These are phyloP conservation scores for Entomortierella chlamydospora DNA, from an alignment of 192 early-diverging fungal species.

Conservation along the genomic window DNA sequence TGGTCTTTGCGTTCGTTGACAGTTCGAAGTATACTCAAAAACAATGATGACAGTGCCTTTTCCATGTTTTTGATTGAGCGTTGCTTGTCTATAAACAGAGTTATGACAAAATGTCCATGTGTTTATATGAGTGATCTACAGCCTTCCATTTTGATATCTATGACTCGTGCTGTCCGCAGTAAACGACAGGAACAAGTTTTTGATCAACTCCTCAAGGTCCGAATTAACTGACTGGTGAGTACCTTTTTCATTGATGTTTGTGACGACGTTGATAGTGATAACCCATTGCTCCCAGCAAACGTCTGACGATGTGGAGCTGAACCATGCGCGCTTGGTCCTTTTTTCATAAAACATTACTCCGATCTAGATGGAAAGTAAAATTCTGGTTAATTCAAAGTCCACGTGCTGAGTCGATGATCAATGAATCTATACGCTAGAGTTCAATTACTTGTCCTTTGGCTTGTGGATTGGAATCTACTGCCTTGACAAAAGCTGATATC, in stretches of 20 bases:
- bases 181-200: not conserved
- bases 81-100: slow-evolving; percentile 54
- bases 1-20: slow-evolving; percentile 74
- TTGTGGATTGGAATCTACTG: slow-evolving; percentile 38
- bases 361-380: slow-evolving; percentile 44
- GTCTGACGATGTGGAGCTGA: slow-evolving; percentile 62
- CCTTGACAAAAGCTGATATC: slow-evolving; percentile 58
- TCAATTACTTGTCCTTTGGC: slow-evolving; percentile 62
- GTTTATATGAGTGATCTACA: too few species aligned
- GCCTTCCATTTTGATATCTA: too few species aligned
- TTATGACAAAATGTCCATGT: too few species aligned
- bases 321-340: slow-evolving; percentile 70
- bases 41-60: slow-evolving; percentile 57
- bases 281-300: slow-evolving; percentile 76
- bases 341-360: slow-evolving; percentile 73
- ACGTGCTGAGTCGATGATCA: too few species aligned
- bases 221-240: slow-evolving; percentile 1
- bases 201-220: too few species aligned
- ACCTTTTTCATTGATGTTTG: slow-evolving; percentile 64
- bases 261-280: slow-evolving; percentile 61
- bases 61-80: slow-evolving; percentile 58
- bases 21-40: slow-evolving; percentile 64
- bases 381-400: not conserved
- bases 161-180: too few species aligned
- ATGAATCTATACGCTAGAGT: too few species aligned